Evolutionary conservation across 2,329 filamentous ascomycete genomes (phyloP), one percentile per base, ranked within the genome.

Genomic region (Lomentospora prolificans): DNA sequence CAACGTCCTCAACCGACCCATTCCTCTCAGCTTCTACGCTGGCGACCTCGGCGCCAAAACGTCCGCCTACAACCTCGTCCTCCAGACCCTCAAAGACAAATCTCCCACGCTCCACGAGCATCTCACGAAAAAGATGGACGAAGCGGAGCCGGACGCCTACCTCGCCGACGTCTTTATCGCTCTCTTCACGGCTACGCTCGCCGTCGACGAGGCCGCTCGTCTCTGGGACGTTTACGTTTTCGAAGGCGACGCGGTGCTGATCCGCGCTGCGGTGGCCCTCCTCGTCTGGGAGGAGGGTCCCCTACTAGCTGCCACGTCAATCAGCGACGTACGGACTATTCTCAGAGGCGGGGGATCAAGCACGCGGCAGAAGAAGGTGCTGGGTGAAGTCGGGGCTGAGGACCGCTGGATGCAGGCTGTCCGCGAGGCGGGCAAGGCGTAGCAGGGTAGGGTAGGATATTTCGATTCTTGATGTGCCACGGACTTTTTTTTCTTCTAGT

Each of bases 201-300:
- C 79, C 6, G 75, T 90, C 14, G 88, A 91, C 63, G 80, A 87
- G 61, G 86, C 83, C 3, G 81, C 83, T 1, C 74, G 89, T 2
- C 69, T 94, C 10, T 92, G 87, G 87, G 89, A 95, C 60, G 81
- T 92, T 0, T 90, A 89, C 61, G 82, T 88, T 3, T 90, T 95
- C 60, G 89, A 95, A 65, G 87, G 88, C 25, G 89, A 95, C 60
- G 75, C 80, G 1, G 75, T 88, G 1, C 72, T 91, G 0, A 79
- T 92, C 5, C 75, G 87, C 0, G 86, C 86, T 1, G 86, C 81
- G 0, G 84, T 90, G 0, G 89, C 85, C 0, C 72, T 88, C 17
- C 67, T 94, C 19, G 61, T 80, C 4, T 71, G 73, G 28, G 72
- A 71, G 17, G 79, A 82, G 62, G 78, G 78, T 69, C 64, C 71